Evolutionary conservation across 2,329 filamentous ascomycete genomes (phyloP).

Genomic region (Rutstroemia sp.): DNA sequence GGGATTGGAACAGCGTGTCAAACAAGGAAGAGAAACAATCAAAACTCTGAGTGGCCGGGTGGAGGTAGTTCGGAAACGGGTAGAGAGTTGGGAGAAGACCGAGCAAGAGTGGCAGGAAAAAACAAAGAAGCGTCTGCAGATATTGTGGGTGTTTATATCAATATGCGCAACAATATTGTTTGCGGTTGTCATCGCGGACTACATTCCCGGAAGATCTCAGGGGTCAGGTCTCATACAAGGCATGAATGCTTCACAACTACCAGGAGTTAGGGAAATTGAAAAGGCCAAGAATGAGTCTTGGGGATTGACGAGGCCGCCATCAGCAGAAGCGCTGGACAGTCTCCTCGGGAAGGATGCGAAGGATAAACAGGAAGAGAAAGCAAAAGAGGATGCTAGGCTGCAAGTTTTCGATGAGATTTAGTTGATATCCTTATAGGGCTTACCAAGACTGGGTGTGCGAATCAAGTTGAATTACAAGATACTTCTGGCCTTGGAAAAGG

Average conservation of each 20-base stretch:
- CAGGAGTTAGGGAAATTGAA: constrained; percentile 17
- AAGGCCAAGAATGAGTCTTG: constrained; percentile 15
- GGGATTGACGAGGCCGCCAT: constrained; percentile 9
- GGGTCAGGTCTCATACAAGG: constrained; percentile 9
- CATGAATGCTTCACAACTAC: constrained; percentile 14
- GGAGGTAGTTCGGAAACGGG: constrained; percentile 52
- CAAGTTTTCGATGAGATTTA: constrained; percentile 29
- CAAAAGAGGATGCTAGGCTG: constrained; percentile 25
- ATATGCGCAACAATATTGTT: constrained; percentile 38
- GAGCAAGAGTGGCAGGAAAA: constrained; percentile 63
- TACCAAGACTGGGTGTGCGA: neutral
- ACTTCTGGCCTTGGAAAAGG: no score
- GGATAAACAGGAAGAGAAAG: constrained; percentile 10
- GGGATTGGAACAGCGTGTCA: constrained; percentile 53
- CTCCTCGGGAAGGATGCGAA: neutral
- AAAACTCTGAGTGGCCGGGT: constrained; percentile 54
- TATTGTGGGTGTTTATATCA: constrained; percentile 54
- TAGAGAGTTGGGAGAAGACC: constrained; percentile 60
- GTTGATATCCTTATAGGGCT: neutral
- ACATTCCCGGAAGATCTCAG: constrained; percentile 12
- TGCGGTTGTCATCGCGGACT: constrained; percentile 33
- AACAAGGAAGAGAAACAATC: constrained; percentile 51
- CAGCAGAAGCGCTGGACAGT: constrained; percentile 14
- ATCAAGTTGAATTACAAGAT: no score
- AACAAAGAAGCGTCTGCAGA: constrained; percentile 54